These are phyloP conservation scores for Wallacemonas rigidus DNA, from an alignment of 208 protist genomes.

Conservation along the genomic window DNA sequence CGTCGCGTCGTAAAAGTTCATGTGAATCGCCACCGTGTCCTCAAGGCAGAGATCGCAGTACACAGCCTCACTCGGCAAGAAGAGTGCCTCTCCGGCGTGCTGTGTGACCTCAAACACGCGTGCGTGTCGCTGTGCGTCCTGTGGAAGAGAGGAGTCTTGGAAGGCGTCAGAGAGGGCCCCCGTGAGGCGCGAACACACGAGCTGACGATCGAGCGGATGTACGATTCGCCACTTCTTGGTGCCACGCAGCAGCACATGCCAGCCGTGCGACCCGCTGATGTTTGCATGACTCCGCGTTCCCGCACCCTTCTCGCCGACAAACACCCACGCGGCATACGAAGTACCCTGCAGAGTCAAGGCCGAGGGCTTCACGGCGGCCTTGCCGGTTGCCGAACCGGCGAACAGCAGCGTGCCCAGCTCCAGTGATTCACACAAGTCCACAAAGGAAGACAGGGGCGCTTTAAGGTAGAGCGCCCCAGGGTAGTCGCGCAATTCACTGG, in stretches of 20 bases:
- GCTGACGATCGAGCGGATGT: slow-evolving; percentile 41
- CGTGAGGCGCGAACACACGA: slow-evolving; percentile 19
- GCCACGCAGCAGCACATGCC: slow-evolving; percentile 35
- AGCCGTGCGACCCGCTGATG: slow-evolving; percentile 35
- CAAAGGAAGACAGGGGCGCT: slow-evolving; percentile 15
- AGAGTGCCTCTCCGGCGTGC: slow-evolving; percentile 33
- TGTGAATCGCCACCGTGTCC: slow-evolving; percentile 13
- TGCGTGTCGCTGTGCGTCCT: slow-evolving; percentile 23
- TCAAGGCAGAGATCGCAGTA: slow-evolving; percentile 24
- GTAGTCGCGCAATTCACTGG: neutral
- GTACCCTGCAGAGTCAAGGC: slow-evolving; percentile 21
- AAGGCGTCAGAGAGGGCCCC: slow-evolving; percentile 28
- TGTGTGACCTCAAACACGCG: slow-evolving; percentile 33
- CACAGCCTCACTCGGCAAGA: slow-evolving; percentile 41
- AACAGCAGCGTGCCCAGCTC: slow-evolving; percentile 20
- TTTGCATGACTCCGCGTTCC: slow-evolving; percentile 34
- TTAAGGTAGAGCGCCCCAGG: slow-evolving; percentile 21
- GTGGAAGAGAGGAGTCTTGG: neutral
- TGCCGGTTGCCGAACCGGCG: neutral
- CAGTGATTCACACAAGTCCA: slow-evolving; percentile 11
- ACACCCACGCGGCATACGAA: slow-evolving; percentile 28
- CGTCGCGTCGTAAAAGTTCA: slow-evolving; percentile 22
- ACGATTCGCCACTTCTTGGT: slow-evolving; percentile 37
- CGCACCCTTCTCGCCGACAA: slow-evolving; percentile 24
- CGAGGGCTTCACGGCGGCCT: slow-evolving; percentile 16